A percentile compares a stretch with the other conserved stretches of the same genome.
Evolutionary conservation across 352 stramenopile species (phyloP).

Genomic region (Globisporangium echinulatum): DNA sequence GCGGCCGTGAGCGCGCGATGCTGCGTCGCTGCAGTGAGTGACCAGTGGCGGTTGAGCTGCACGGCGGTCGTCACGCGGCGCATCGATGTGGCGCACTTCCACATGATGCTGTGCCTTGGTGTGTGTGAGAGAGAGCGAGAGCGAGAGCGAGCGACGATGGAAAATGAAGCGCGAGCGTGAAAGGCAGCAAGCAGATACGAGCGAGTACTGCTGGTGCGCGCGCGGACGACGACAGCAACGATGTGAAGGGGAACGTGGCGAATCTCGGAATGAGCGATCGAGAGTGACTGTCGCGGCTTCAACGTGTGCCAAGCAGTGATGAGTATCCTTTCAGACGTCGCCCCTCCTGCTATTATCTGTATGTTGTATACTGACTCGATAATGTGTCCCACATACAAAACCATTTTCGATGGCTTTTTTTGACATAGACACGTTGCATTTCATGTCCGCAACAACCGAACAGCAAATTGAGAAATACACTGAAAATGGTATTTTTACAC

Average conservation of each 20-base stretch:
- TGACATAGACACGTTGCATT: too few relatives aligned
- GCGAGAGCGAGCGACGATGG: background rate
- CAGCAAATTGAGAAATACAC: too few relatives aligned
- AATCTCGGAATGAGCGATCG: conserved; percentile 11
- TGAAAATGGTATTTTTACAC: too few relatives aligned
- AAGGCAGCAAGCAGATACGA: too few relatives aligned
- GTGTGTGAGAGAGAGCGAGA: background rate
- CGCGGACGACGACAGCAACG: background rate
- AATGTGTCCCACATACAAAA: background rate
- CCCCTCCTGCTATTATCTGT: background rate
- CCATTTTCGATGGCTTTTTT: too few relatives aligned
- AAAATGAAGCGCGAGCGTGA: background rate
- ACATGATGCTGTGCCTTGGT: conserved; percentile 4
- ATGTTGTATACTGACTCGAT: conserved; percentile 1
- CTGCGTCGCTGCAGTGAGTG: conserved; percentile 1
- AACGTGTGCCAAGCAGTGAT: conserved; percentile 3
- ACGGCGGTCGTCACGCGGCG: conserved; percentile 11
- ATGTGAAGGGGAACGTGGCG: background rate
- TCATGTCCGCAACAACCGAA: too few relatives aligned
- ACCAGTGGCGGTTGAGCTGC: conserved; percentile 6
- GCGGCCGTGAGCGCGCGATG: conserved; percentile 27
- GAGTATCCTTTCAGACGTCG: background rate
- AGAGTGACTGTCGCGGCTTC: conserved; percentile 1
- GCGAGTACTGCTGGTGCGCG: background rate
- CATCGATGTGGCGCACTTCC: conserved; percentile 12